Evolutionary conservation across 2,329 filamentous ascomycete genomes (phyloP).

Genomic region (Paecilomyces formosus): DNA sequence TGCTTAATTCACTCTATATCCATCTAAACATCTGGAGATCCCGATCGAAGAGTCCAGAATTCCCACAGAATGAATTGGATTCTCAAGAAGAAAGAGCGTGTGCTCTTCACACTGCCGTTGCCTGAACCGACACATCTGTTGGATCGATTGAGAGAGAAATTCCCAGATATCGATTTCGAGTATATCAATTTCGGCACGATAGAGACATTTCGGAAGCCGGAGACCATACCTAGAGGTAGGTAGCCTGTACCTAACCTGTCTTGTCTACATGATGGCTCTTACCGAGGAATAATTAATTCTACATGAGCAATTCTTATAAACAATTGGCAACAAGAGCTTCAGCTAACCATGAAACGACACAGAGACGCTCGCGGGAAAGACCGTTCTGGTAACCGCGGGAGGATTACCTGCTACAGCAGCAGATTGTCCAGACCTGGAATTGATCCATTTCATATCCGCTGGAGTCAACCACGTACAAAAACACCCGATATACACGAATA

Average conservation of each 20-base stretch:
- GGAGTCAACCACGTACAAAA: conserved; percentile 48
- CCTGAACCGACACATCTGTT: conserved; percentile 33
- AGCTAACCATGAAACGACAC: background rate
- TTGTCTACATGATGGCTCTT: too few relatives aligned
- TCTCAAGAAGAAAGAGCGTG: conserved; percentile 20
- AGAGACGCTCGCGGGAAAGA: conserved; percentile 1
- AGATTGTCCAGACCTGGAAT: conserved; percentile 26
- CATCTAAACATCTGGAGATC: background rate
- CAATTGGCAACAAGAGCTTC: background rate
- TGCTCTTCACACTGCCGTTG: conserved; percentile 39
- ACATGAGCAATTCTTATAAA: background rate
- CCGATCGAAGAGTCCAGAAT: background rate
- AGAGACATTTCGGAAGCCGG: conserved; percentile 12
- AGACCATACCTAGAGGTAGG: conserved; percentile 1
- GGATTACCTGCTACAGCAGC: conserved; percentile 1
- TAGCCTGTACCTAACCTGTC: too few relatives aligned
- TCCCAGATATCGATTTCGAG: conserved; percentile 39
- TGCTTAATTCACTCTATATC: background rate
- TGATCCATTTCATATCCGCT: conserved; percentile 52
- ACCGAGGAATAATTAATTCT: background rate
- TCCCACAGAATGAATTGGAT: background rate
- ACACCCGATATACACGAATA: conserved; percentile 47
- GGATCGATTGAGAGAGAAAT: conserved; percentile 32
- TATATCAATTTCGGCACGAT: conserved; percentile 19
- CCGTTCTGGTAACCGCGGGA: background rate